Percentiles rank a stretch among this genome's conserved stretches.
Conservation (phyloP, 441 rosid species). For the Monsonia emarginata region DNA sequence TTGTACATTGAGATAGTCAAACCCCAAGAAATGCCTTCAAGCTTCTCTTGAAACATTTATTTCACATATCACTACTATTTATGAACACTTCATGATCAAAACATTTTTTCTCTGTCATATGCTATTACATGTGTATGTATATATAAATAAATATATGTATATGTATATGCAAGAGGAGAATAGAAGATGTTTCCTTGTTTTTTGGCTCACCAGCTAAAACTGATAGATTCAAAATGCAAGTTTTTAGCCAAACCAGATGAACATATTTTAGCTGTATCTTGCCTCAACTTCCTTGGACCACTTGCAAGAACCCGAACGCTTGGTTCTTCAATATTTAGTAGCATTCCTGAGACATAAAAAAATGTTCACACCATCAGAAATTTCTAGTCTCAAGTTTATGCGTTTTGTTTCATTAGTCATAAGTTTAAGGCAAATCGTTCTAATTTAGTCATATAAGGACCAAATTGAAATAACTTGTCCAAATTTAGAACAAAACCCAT, state of each 20-base stretch:
- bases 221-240: conserved; percentile 23
- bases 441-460: no score
- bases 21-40: no score
- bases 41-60: no score
- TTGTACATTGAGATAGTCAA: no score
- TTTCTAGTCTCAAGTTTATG: no score
- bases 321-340: conserved; percentile 34
- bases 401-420: no score
- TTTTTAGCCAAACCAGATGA: conserved; percentile 18
- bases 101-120: background rate
- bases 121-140: background rate
- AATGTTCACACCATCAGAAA: no score
- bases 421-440: no score
- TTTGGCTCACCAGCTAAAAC: conserved; percentile 27
- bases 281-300: conserved; percentile 44
- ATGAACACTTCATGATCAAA: background rate
- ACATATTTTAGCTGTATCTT: conserved; percentile 22
- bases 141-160: background rate
- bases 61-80: no score
- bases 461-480: no score
- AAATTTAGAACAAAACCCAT: no score
- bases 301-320: conserved; percentile 57
- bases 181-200: background rate
- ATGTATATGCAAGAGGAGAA: no score
- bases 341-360: conserved; percentile 24